phyloP scores from a whole-genome alignment of 345 rosid genomes.

The Euphorbia pulcherrima region DNA sequence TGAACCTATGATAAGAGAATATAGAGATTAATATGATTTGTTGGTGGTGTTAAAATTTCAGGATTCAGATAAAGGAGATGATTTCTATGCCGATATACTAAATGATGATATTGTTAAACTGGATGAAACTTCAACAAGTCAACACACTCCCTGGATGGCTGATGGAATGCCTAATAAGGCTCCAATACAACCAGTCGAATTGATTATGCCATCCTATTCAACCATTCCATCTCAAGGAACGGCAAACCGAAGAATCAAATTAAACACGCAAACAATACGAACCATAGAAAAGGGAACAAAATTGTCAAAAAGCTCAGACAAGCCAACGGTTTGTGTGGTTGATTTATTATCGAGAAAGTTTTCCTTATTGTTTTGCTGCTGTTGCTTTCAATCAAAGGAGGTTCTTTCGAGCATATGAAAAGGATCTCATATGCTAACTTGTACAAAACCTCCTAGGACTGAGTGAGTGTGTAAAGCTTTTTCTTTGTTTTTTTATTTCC shows the following conservation, averaged over 20 bases:
- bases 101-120: conserved; percentile 76
- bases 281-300: neutral
- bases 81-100: conserved; percentile 66
- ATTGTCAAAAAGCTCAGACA: neutral
- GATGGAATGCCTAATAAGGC: conserved; percentile 12
- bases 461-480: neutral
- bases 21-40: neutral
- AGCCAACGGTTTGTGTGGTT: conserved; percentile 15
- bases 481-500: neutral
- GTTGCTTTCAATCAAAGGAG: conserved; percentile 13
- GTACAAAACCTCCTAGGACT: conserved; percentile 15
- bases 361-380: conserved; percentile 26
- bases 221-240: conserved; percentile 23
- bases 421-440: neutral
- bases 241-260: conserved; percentile 30
- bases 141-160: conserved; percentile 9
- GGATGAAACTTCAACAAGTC: conserved; percentile 35
- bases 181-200: conserved; percentile 1
- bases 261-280: neutral
- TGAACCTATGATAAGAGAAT: neutral
- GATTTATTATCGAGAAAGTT: neutral
- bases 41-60: conserved; percentile 15
- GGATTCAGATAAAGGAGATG: conserved; percentile 48
- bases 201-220: neutral
- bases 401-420: conserved; percentile 14